phyloP scores from a whole-genome alignment of 345 rosid genomes.

The Salix viminalis region DNA sequence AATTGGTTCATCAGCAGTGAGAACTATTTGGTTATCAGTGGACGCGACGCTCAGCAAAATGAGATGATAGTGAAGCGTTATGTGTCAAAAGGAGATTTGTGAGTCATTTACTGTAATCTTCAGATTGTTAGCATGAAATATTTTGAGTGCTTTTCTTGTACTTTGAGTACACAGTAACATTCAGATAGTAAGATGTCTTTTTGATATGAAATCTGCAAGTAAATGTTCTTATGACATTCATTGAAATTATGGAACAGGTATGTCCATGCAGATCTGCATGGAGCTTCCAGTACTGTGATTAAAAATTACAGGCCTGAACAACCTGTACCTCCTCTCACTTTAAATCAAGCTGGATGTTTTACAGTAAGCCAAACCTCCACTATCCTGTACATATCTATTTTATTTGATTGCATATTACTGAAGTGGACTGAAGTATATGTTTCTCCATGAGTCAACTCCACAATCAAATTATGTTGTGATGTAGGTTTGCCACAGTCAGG shows the following conservation, averaged over 20 bases:
- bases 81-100: conserved; percentile 97
- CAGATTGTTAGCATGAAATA: neutral
- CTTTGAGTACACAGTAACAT: neutral
- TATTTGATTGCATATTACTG: neutral
- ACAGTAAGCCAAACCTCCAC: conserved; percentile 43
- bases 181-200: neutral
- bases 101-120: conserved; percentile 26
- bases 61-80: conserved; percentile 98
- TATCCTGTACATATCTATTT: neutral
- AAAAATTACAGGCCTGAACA: conserved; percentile 92
- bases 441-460: conserved; percentile 7
- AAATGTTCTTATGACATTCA: neutral
- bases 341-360: conserved; percentile 96
- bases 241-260: conserved; percentile 53
- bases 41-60: conserved; percentile 97
- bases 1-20: conserved; percentile 98
- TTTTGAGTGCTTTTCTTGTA: conserved; percentile 3
- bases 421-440: neutral
- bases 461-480: conserved; percentile 11
- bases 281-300: conserved; percentile 96
- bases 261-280: conserved; percentile 93
- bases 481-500: conserved; percentile 97
- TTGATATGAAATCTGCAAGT: neutral
- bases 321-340: conserved; percentile 82
- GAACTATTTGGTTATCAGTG: conserved; percentile 87